Conservation (phyloP, 306 rosid species). For the Prosopis cineraria region DNA sequence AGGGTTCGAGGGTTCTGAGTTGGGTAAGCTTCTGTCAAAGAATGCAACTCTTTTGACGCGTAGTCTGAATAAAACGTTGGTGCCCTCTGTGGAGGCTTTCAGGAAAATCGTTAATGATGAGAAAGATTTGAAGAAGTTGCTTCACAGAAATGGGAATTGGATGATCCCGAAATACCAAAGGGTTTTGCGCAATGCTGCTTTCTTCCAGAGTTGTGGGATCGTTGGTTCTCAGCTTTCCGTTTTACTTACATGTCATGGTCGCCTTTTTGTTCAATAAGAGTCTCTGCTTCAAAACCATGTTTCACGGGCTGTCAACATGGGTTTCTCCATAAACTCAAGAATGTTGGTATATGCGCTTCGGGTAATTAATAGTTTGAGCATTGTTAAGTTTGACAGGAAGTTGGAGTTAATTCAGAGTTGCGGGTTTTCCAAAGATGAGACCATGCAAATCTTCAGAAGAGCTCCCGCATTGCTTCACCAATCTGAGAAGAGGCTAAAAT, state of each 20-base stretch:
- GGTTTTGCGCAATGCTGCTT: not conserved
- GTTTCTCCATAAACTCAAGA: not conserved
- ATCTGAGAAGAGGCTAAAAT: not conserved
- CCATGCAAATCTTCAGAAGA: not conserved
- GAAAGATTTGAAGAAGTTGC: not conserved
- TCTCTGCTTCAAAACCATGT: not conserved
- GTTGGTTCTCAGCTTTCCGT: not conserved
- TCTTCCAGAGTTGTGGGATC: not conserved
- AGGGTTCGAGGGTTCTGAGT: not conserved
- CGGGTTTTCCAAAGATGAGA: not conserved
- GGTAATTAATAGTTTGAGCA: too few relatives aligned
- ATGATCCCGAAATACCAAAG: not conserved
- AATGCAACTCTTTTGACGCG: not conserved
- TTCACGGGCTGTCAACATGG: not conserved
- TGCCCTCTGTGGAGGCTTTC: not conserved
- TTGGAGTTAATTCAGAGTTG: not conserved
- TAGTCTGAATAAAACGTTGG: not conserved
- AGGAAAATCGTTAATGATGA: not conserved
- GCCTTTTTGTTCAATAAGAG: not conserved
- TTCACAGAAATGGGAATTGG: not conserved
- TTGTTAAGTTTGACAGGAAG: too few relatives aligned
- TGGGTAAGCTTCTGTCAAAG: not conserved
- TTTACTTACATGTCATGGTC: not conserved
- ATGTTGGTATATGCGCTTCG: not conserved
- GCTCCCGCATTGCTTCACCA: not conserved